A percentile compares a stretch with the other conserved stretches of the same genome.
Conservation (phyloP, 78 protist genomes). For the Dictyostelium intermedium region DNA sequence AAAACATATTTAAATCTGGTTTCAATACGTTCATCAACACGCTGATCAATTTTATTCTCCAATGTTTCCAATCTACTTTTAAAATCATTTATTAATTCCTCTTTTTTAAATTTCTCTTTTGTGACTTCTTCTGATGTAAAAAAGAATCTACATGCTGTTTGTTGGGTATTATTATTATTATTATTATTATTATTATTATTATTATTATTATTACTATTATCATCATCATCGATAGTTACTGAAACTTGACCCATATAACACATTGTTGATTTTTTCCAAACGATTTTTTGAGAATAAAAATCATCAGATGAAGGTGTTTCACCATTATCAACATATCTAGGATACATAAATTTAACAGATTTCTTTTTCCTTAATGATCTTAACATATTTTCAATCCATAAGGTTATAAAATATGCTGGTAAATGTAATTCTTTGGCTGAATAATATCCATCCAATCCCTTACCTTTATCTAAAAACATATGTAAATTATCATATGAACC, state of each 20-base stretch:
- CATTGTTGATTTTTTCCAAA: constrained; percentile 30
- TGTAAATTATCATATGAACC: constrained; percentile 8
- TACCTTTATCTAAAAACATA: not conserved
- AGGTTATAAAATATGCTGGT: constrained; percentile 19
- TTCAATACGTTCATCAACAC: constrained; percentile 33
- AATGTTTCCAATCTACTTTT: constrained; percentile 24
- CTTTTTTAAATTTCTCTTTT: constrained; percentile 37
- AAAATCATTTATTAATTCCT: not conserved
- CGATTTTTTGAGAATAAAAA: constrained; percentile 20
- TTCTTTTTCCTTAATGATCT: constrained; percentile 6
- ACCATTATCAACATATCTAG: constrained; percentile 2
- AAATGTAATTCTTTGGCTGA: constrained; percentile 14
- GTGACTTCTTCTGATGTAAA: constrained; percentile 35
- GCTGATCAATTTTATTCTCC: constrained; percentile 14
- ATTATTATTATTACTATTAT: not conserved
- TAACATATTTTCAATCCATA: constrained; percentile 46
- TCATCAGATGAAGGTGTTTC: constrained; percentile 6
- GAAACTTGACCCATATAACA: not conserved
- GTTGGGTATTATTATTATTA: not conserved
- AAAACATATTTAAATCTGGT: constrained; percentile 27
- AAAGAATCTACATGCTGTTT: constrained; percentile 10
- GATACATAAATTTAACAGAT: constrained; percentile 27
- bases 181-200: not conserved
- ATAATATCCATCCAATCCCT: constrained; percentile 10
- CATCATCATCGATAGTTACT: not conserved